phyloP scores from a whole-genome alignment of 148 eudicot species.

The Linanthus parryae region DNA sequence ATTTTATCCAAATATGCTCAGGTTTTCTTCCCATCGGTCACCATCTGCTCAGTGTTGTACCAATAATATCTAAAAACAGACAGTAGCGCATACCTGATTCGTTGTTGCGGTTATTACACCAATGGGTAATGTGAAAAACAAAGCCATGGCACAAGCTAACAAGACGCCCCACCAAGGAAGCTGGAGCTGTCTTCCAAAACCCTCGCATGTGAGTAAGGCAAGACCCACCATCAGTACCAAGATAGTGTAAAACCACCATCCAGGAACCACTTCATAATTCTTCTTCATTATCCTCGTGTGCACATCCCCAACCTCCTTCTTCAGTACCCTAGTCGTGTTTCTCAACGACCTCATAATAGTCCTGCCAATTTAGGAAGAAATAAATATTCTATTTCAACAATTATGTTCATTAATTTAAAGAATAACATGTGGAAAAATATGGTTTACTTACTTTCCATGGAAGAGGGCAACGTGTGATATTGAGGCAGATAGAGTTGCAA shows the following conservation, averaged over 20 bases:
- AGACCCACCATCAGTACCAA: constrained; percentile 21
- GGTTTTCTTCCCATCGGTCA: too few species aligned
- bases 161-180: constrained; percentile 44
- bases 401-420: not conserved
- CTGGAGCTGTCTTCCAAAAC: constrained; percentile 32
- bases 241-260: constrained; percentile 39
- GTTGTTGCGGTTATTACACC: constrained; percentile 40
- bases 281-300: constrained; percentile 45
- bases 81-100: constrained; percentile 47
- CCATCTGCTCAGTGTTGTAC: too few species aligned
- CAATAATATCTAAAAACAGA: too few species aligned
- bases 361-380: constrained; percentile 12
- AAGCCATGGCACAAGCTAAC: constrained; percentile 27
- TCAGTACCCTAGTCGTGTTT: too few species aligned
- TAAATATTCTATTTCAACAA: not conserved
- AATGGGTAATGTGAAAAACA: constrained; percentile 37
- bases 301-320: constrained; percentile 36
- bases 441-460: constrained; percentile 34
- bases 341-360: constrained; percentile 26
- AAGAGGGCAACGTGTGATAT: constrained; percentile 42
- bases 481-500: constrained; percentile 23
- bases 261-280: constrained; percentile 39
- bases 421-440: not conserved
- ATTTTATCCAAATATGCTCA: too few species aligned
- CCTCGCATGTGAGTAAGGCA: constrained; percentile 30